Percentiles rank a stretch among this genome's conserved stretches.
Conservation (phyloP, 495 filamentous ascomycete species). For the Aspergillus avenaceus region DNA sequence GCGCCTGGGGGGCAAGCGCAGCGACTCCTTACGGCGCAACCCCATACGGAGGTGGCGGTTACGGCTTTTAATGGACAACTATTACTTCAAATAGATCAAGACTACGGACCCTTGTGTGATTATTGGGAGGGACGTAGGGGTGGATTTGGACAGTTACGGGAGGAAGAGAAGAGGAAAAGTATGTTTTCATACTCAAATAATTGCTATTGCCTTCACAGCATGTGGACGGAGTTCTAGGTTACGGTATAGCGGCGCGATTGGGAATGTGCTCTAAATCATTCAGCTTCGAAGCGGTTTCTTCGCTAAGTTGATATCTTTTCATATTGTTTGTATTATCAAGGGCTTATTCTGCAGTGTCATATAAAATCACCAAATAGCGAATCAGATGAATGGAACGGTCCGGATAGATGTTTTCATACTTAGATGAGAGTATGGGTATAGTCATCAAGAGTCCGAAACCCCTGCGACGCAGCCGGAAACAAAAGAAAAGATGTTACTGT, state of each 20-base stretch:
- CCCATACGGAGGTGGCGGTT: slow-evolving; percentile 60
- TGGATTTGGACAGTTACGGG: background rate
- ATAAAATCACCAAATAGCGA: background rate
- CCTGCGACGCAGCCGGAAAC: no score
- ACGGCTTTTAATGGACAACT: slow-evolving; percentile 36
- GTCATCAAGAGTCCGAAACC: no score
- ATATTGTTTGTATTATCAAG: background rate
- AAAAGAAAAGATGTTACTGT: no score
- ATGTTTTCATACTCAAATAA: background rate
- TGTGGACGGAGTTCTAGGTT: background rate
- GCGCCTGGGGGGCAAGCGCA: slow-evolving; percentile 59
- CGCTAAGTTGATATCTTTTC: background rate
- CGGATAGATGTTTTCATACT: background rate
- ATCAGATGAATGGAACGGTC: background rate
- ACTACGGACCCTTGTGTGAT: background rate
- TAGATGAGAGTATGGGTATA: no score
- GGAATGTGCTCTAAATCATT: background rate
- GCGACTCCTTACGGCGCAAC: slow-evolving; percentile 67
- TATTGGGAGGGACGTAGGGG: background rate
- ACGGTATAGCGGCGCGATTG: background rate
- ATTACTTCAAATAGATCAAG: slow-evolving; percentile 7
- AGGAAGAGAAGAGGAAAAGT: background rate
- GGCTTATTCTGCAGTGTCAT: background rate
- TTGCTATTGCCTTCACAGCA: background rate
- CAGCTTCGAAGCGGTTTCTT: background rate